Evolutionary conservation across 2,329 filamentous ascomycete species (phyloP), one percentile per base, ranked within the genome.

Genomic region (Orbilia blumenaviensis): DNA sequence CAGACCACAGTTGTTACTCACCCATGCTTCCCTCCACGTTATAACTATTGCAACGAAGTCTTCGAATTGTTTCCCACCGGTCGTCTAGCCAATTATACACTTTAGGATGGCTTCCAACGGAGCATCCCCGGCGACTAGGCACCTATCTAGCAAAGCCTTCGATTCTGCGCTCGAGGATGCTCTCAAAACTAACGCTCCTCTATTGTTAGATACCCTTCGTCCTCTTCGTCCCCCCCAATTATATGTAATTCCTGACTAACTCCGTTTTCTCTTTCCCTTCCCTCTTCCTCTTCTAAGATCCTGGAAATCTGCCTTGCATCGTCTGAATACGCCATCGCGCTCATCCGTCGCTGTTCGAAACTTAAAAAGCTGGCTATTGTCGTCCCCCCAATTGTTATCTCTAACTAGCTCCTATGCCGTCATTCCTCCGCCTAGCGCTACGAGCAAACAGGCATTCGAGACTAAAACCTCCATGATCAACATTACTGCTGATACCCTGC

Each of bases 401-500:
- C 87, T 97, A 71, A 89, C 88, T 79, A 87, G 88, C 66, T 91
- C 92, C 25, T 86, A 89, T 80, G 86, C 86, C 78, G 89, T 90
- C 44, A 96, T 94, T 82, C 84, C 87, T 71, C 80, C 86, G 78
- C 85, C 90, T 0, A 89, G 87, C 78, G 82, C 88, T 61, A 86
- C 88, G 80, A 88, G 91, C 29, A 92, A 90, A 82, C 86, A 88
- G 78, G 87, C 88, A 16, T 96, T 96, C 81, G 91, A 96, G 76
- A 91, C 91, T 18, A 93, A 90, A 83, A 96, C 92, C 0, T 91
- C 93, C 21, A 91, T 93, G 3, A 96, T 97, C 77, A 91, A 96
- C 82, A 88, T 93, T 56, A 89, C 92, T 0, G 79, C 80, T n/a
- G 71, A 72, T 25, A 64, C 54, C 38, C 75, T 61, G 67, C 79